Evolutionary conservation across 2,329 filamentous ascomycete species (phyloP).

Genomic region (Fonsecaea erecta): DNA sequence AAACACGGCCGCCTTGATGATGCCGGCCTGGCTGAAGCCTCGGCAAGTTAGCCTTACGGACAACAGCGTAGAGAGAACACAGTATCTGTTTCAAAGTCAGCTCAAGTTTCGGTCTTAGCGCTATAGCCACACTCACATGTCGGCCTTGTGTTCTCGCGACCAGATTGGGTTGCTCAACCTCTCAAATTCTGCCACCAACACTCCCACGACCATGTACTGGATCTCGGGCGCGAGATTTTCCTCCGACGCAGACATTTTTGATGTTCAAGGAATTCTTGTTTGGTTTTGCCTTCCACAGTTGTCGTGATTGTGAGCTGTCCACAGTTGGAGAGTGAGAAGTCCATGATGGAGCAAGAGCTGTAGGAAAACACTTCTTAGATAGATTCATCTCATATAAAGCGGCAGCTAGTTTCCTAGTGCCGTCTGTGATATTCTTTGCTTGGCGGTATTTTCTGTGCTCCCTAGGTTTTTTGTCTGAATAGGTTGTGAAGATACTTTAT

Average conservation of each 20-base stretch:
- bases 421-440: neutral
- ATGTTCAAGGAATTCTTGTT: too few species aligned
- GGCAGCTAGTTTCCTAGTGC: too few species aligned
- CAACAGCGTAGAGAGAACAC: neutral
- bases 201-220: slow-evolving; percentile 5
- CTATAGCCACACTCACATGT: neutral
- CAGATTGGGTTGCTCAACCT: neutral
- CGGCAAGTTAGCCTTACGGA: slow-evolving; percentile 2
- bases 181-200: slow-evolving; percentile 2
- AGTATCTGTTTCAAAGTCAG: neutral
- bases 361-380: neutral
- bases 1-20: slow-evolving; percentile 3
- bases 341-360: neutral
- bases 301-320: neutral
- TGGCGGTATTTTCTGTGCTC: neutral
- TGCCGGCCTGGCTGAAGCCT: neutral
- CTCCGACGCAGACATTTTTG: neutral
- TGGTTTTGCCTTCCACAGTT: too few species aligned
- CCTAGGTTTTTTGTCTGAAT: neutral
- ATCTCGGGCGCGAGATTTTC: neutral
- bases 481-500: neutral
- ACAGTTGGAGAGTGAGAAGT: neutral
- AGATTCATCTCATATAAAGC: neutral
- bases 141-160: neutral
- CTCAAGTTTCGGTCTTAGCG: neutral